A percentile compares a stretch with the other conserved stretches of the same genome.
Evolutionary conservation across 2,329 filamentous ascomycete species (phyloP).

Genomic region (Pezizomycotina sp.): DNA sequence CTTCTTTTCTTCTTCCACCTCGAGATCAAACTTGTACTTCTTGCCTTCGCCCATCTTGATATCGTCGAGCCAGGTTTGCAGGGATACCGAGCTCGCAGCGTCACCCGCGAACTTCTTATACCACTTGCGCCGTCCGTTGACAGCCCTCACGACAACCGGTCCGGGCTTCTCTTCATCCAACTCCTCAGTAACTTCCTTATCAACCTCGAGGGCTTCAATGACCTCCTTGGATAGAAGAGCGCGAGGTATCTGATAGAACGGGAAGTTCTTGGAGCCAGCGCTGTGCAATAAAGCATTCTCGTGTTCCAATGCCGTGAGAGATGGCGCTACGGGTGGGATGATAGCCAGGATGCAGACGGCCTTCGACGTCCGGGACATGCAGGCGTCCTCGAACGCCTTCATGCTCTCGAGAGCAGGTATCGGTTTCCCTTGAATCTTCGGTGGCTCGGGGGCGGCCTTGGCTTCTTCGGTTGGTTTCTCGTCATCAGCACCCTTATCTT

Average conservation of each 20-base stretch:
- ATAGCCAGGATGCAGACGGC: constrained; percentile 42
- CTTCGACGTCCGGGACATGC: constrained; percentile 42
- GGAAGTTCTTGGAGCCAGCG: constrained; percentile 47
- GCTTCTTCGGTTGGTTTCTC: constrained; percentile 30
- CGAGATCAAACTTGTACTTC: constrained; percentile 53
- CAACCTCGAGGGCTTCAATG: constrained; percentile 46
- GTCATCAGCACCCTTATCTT: constrained; percentile 28
- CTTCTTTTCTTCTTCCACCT: constrained; percentile 35
- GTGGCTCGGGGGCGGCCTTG: constrained; percentile 30
- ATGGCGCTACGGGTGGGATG: constrained; percentile 2
- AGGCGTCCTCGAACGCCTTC: constrained; percentile 46
- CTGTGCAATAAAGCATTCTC: constrained; percentile 37
- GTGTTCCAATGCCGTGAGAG: constrained; percentile 63
- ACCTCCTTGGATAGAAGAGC: constrained; percentile 40
- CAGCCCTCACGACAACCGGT: constrained; percentile 43
- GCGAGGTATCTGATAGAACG: constrained; percentile 58
- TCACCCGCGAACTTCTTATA: constrained; percentile 54
- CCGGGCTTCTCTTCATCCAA: constrained; percentile 46
- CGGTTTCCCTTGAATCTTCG: constrained; percentile 30
- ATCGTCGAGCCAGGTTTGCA: constrained; percentile 81
- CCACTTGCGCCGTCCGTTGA: constrained; percentile 78
- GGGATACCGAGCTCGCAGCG: constrained; percentile 39
- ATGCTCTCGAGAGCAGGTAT: constrained; percentile 44
- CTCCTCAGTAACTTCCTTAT: too few species aligned
- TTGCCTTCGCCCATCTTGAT: constrained; percentile 74